phyloP scores from a whole-genome alignment of 2,329 filamentous ascomycete genomes.

The Helicocarpus griseus region DNA sequence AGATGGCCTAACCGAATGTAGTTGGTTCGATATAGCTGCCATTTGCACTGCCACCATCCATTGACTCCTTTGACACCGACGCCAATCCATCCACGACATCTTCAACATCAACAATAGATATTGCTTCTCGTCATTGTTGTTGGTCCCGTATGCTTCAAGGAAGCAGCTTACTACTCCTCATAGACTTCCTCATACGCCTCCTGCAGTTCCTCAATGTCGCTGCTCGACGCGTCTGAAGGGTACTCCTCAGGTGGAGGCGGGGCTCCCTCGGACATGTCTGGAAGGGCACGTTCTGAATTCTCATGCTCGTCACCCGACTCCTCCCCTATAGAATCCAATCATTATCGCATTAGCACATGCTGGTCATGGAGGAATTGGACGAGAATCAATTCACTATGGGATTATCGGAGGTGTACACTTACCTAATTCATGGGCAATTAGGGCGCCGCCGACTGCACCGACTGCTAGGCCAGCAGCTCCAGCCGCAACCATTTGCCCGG shows the following conservation, averaged over 20 bases:
- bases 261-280: background rate
- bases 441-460: slow-evolving; percentile 48
- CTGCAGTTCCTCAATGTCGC: background rate
- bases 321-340: background rate
- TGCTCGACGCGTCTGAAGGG: background rate
- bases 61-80: too few relatives aligned
- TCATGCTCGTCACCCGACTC: background rate
- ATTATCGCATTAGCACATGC: background rate
- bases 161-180: background rate
- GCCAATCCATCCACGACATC: too few relatives aligned
- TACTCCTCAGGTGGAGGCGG: background rate
- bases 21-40: too few relatives aligned
- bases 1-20: background rate
- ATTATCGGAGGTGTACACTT: slow-evolving; percentile 19
- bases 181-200: slow-evolving; percentile 1
- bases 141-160: too few relatives aligned
- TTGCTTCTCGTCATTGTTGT: too few relatives aligned
- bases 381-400: too few relatives aligned
- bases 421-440: slow-evolving; percentile 49
- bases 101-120: too few relatives aligned
- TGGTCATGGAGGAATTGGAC: background rate
- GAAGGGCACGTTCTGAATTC: too few relatives aligned
- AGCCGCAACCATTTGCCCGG: slow-evolving; percentile 45
- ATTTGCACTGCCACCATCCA: too few relatives aligned
- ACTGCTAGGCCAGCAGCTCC: slow-evolving; percentile 49